Percentiles rank a stretch among this genome's conserved stretches.
phyloP scores from a whole-genome alignment of 306 rosid species.

The Quercus bicolor region DNA sequence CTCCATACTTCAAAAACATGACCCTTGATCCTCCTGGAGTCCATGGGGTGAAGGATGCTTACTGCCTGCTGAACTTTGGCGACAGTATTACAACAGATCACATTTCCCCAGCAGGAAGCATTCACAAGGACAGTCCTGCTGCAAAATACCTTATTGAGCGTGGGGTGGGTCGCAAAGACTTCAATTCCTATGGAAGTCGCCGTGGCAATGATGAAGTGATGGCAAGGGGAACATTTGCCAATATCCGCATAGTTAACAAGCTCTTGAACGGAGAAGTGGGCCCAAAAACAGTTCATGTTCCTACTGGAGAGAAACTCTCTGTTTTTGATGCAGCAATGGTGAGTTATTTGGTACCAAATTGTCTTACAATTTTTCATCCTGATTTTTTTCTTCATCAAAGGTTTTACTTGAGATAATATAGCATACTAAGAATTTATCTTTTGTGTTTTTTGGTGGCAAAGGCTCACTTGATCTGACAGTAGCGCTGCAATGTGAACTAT shows the following conservation, averaged over 20 bases:
- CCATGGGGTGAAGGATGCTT: slow-evolving; percentile 87
- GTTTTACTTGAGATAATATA: not conserved
- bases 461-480: not conserved
- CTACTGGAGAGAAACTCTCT: slow-evolving; percentile 72
- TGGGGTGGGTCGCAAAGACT: slow-evolving; percentile 81
- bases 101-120: slow-evolving; percentile 95
- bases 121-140: slow-evolving; percentile 91
- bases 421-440: not conserved
- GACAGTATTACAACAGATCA: slow-evolving; percentile 96
- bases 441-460: not conserved
- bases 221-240: slow-evolving; percentile 96
- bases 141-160: slow-evolving; percentile 78
- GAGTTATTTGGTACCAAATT: slow-evolving; percentile 31
- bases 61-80: slow-evolving; percentile 82
- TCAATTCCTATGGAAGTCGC: slow-evolving; percentile 93
- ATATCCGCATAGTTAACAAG: slow-evolving; percentile 88
- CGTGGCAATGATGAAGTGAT: slow-evolving; percentile 95
- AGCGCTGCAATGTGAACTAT: not conserved
- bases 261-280: slow-evolving; percentile 91
- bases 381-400: not conserved
- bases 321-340: slow-evolving; percentile 85
- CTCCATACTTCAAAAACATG: slow-evolving; percentile 89
- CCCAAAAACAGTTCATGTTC: slow-evolving; percentile 77
- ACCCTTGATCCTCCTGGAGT: slow-evolving; percentile 81
- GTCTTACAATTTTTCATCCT: not conserved